Evolutionary conservation across 169 alveolate genomes (phyloP).

Genomic region (Plasmodium cynomolgi): DNA sequence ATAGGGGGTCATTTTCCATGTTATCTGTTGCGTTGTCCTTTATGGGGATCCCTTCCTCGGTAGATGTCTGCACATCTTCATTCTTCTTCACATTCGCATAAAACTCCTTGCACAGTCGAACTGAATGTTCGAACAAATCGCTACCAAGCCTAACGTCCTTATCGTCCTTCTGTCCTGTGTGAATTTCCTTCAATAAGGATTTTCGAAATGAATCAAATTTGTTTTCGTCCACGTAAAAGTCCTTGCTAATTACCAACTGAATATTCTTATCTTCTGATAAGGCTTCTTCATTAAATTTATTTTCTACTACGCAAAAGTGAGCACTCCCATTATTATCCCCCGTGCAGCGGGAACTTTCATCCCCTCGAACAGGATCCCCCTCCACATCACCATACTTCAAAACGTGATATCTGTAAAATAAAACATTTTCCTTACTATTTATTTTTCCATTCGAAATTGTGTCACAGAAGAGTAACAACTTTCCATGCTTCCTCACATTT

Average conservation of each 20-base stretch:
- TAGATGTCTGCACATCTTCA: background rate
- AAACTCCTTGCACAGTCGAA: constrained; percentile 19
- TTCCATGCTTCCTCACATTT: constrained; percentile 75
- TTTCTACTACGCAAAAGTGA: constrained; percentile 3
- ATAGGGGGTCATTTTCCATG: background rate
- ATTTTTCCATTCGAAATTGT: constrained; percentile 9
- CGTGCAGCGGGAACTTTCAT: background rate
- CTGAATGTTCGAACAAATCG: constrained; percentile 2
- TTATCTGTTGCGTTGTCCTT: background rate
- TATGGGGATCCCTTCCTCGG: background rate
- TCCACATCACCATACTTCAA: background rate
- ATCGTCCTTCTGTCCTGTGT: background rate
- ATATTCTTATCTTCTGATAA: background rate
- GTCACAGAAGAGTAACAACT: constrained; percentile 37
- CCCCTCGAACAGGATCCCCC: background rate
- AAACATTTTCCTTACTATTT: background rate
- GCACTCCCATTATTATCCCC: constrained; percentile 3
- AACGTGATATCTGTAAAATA: constrained; percentile 36
- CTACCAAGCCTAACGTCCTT: background rate
- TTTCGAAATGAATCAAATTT: constrained; percentile 24
- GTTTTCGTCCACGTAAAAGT: constrained; percentile 60
- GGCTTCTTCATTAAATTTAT: constrained; percentile 26
- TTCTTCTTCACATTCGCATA: constrained; percentile 4
- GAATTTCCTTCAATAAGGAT: background rate
- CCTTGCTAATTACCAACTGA: constrained; percentile 43